These are phyloP conservation scores for Bipolaris cookei DNA, from an alignment of 2,329 filamentous ascomycete genomes.

Conservation along the genomic window DNA sequence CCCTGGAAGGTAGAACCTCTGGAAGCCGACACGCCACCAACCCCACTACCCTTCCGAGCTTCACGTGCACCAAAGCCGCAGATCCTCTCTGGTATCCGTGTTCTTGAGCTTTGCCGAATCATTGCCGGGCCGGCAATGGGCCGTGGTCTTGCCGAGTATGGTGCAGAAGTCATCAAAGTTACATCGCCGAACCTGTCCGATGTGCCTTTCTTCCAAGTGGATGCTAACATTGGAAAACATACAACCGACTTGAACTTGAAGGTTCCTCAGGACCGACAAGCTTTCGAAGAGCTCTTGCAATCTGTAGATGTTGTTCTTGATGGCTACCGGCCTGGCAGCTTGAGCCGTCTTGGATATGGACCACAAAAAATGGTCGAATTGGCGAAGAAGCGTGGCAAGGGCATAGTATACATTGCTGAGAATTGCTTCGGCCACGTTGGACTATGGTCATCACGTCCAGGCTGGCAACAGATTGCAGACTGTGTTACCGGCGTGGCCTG, in stretches of 20 bases:
- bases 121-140: constrained; percentile 78
- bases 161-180: constrained; percentile 75
- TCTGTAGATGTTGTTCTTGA: constrained; percentile 72
- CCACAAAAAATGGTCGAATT: constrained; percentile 61
- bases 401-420: constrained; percentile 72
- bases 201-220: constrained; percentile 74
- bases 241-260: constrained; percentile 69
- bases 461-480: constrained; percentile 77
- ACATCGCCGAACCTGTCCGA: constrained; percentile 72
- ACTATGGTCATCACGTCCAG: constrained; percentile 68
- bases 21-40: constrained; percentile 58
- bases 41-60: constrained; percentile 53
- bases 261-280: constrained; percentile 57
- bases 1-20: constrained; percentile 59
- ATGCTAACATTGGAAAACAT: constrained; percentile 75
- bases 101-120: constrained; percentile 76
- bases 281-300: constrained; percentile 65
- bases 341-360: constrained; percentile 69
- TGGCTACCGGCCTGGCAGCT: constrained; percentile 71
- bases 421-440: constrained; percentile 73
- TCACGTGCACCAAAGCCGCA: constrained; percentile 48
- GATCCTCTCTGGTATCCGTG: constrained; percentile 66
- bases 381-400: constrained; percentile 62
- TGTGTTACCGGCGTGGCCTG: constrained; percentile 66
- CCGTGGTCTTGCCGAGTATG: constrained; percentile 75